A percentile compares a stretch with the other conserved stretches of the same genome.
These are phyloP conservation scores for Phytopythium delawarense DNA, from an alignment of 352 stramenopile species.

Conservation along the genomic window DNA sequence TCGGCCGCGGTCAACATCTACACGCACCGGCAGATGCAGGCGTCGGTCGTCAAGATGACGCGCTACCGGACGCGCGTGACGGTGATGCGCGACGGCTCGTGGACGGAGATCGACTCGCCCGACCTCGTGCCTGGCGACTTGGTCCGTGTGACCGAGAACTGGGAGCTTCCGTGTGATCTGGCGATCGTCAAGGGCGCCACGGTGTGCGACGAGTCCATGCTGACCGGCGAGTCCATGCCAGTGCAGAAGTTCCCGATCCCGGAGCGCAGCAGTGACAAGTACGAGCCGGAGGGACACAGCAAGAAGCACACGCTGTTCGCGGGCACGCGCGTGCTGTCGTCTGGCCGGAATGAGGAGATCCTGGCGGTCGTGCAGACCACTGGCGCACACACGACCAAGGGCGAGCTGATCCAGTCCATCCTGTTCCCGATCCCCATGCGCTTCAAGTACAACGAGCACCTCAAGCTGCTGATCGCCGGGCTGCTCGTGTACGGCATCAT, in stretches of 20 bases:
- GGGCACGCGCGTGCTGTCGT: constrained; percentile 54
- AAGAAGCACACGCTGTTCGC: constrained; percentile 73
- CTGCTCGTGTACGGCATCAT: constrained; percentile 54
- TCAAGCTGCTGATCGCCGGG: constrained; percentile 52
- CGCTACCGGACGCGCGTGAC: constrained; percentile 42
- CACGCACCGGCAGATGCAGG: constrained; percentile 25
- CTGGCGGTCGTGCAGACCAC: constrained; percentile 59
- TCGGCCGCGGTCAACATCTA: constrained; percentile 28
- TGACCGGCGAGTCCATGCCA: constrained; percentile 58
- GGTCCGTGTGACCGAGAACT: constrained; percentile 33
- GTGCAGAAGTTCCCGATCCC: constrained; percentile 62
- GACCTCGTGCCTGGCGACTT: constrained; percentile 38
- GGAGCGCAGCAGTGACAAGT: constrained; percentile 23
- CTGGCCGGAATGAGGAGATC: constrained; percentile 33
- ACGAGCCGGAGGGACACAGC: constrained; percentile 27
- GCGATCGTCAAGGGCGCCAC: constrained; percentile 34
- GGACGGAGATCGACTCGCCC: constrained; percentile 22
- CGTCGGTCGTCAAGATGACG: constrained; percentile 31
- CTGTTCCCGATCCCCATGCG: constrained; percentile 64
- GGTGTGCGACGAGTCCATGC: constrained; percentile 37
- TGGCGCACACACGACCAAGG: constrained; percentile 57
- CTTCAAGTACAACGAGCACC: constrained; percentile 82
- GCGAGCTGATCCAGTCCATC: constrained; percentile 64
- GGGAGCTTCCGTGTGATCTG: constrained; percentile 40
- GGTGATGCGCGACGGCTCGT: constrained; percentile 28